These are phyloP conservation scores for Leccinum rimulosum DNA, from an alignment of 768 basidiomycete genomes.

Conservation along the genomic window DNA sequence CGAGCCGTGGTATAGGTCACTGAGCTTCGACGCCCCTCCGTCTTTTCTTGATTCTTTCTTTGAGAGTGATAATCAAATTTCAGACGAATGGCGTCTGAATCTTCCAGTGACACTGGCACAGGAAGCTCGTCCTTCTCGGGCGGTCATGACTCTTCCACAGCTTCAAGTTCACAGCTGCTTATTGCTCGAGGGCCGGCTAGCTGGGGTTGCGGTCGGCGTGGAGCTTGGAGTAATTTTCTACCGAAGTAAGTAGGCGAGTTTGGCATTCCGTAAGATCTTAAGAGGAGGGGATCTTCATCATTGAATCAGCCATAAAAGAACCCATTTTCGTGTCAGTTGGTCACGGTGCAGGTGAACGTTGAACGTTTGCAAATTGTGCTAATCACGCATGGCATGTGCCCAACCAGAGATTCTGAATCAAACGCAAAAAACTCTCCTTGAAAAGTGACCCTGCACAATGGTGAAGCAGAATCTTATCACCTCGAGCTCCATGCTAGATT, in stretches of 20 bases:
- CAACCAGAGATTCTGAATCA: slow-evolving; percentile 47
- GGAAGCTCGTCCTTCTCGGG: slow-evolving; percentile 11
- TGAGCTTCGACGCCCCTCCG: slow-evolving; percentile 22
- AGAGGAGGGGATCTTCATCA: slow-evolving; percentile 49
- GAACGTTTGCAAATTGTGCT: background rate
- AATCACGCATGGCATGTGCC: slow-evolving; percentile 71
- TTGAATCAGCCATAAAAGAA: slow-evolving; percentile 59
- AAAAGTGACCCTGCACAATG: too few relatives aligned
- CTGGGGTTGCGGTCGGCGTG: slow-evolving; percentile 31
- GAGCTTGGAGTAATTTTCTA: slow-evolving; percentile 14
- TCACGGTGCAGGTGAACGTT: background rate
- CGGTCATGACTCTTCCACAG: background rate
- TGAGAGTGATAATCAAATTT: slow-evolving; percentile 25
- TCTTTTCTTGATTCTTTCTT: slow-evolving; percentile 44
- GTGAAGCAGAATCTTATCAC: too few relatives aligned
- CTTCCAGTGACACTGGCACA: background rate
- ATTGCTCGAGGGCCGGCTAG: slow-evolving; percentile 33
- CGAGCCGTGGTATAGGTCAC: background rate
- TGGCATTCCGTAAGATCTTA: slow-evolving; percentile 33
- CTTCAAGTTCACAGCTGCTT: slow-evolving; percentile 29
- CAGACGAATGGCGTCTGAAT: background rate
- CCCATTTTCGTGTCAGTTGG: slow-evolving; percentile 24
- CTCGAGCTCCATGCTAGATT: too few relatives aligned
- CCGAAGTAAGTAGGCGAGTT: slow-evolving; percentile 18
- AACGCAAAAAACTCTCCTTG: too few relatives aligned